Conservation (phyloP, 352 stramenopile genomes). For the Phytopythium kandeliae region DNA sequence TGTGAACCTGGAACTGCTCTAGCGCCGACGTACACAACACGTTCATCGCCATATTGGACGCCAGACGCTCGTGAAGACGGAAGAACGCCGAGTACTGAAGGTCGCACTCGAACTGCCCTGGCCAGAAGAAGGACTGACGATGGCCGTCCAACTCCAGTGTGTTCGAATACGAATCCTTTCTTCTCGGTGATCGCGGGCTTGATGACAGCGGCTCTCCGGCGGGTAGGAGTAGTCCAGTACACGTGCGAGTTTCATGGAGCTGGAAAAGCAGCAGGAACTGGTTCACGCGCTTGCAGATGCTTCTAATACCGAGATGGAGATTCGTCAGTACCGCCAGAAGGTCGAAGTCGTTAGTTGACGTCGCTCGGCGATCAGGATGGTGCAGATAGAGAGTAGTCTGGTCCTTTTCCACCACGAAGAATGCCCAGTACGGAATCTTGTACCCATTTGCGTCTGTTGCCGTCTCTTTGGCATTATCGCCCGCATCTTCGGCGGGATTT, state of each 20-base stretch:
- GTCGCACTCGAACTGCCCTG: constrained; percentile 82
- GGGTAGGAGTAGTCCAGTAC: constrained; percentile 65
- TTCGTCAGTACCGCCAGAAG: constrained; percentile 58
- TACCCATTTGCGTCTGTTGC: constrained; percentile 8
- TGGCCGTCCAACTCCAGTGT: constrained; percentile 19
- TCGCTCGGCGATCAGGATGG: constrained; percentile 31
- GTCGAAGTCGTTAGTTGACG: constrained; percentile 25
- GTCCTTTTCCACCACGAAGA: constrained; percentile 52
- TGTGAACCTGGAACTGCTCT: constrained; percentile 88
- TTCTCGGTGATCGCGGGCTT: constrained; percentile 37
- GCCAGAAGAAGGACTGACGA: constrained; percentile 69
- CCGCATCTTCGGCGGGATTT: background rate
- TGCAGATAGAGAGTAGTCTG: constrained; percentile 55
- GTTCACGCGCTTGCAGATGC: constrained; percentile 76
- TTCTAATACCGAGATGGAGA: constrained; percentile 64
- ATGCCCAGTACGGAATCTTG: constrained; percentile 79
- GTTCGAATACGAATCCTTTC: constrained; percentile 21
- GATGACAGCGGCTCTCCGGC: constrained; percentile 22
- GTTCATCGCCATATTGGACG: constrained; percentile 73
- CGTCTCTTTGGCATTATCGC: background rate
- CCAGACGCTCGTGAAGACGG: constrained; percentile 71
- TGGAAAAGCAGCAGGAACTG: constrained; percentile 80
- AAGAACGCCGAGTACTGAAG: constrained; percentile 77
- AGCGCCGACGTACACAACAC: constrained; percentile 79
- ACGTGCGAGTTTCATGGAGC: constrained; percentile 77